Base-by-base conservation (phyloP, 2,329 filamentous ascomycete species). In the Trichoderma sp. region DNA sequence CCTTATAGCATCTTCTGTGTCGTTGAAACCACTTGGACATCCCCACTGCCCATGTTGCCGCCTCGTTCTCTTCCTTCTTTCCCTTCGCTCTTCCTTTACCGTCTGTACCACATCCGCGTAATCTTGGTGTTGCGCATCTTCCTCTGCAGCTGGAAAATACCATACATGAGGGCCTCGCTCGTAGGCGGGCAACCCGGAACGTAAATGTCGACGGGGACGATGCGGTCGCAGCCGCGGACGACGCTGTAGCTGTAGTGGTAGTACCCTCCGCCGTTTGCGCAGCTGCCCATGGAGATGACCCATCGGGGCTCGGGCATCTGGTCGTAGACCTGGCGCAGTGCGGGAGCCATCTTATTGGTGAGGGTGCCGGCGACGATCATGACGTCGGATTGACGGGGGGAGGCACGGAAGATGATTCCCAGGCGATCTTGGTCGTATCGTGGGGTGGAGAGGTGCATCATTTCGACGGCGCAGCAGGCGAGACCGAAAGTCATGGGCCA, bases 261-360 rank as follows among this genome's bases (percentile, higher is more conserved):
- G 84, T 95, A 95, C 68, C 93, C 93, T 73, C 93, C 93, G 66
- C 93, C 93, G 81, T 95, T 95, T 73, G 93, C 93, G 81, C 93
- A 95, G 78, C 90, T 93, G 13, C 93, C 93, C 93, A 95, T 95
- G 76, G 90, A 93, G 78, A 89, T 82, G 76, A 95, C 93, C 93
- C 93, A 97, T 79, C 92, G 88, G 20, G 94, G 94, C 36, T 97
- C 94, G 34, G 94, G 93, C 94, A 97, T 97, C 86, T 97, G 94
- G 82, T 97, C 94, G 84, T 97, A 97, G 73, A 97, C 92, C 84
- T 96, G 93, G 81, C 94, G 88, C 79, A 97, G 85, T 39, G 94
- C 94, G 2, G 94, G 93, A 1, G 93, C 94, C 94, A 97, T 97
- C 86, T 97, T 97, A 87, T 97, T 97, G 76, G 93, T 97, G 73